A percentile compares a stretch with the other conserved stretches of the same genome.
phyloP scores from a whole-genome alignment of 129 eudicot genomes.

The Lonicera japonica region DNA sequence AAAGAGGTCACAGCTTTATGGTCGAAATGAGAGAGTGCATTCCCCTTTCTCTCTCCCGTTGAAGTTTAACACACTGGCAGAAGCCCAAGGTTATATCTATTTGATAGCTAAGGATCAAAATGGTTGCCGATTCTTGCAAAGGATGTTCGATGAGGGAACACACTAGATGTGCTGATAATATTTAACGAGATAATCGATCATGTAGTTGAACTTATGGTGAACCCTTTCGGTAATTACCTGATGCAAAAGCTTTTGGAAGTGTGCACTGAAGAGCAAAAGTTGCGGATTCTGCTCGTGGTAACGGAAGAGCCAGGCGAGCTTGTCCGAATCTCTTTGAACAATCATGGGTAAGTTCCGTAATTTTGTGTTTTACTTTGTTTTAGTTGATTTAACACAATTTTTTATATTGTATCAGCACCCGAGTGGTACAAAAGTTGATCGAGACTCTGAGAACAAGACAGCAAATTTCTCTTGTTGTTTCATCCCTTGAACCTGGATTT shows the following conservation, averaged over 20 bases:
- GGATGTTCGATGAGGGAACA: slow-evolving; percentile 63
- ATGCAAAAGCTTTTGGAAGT: slow-evolving; percentile 76
- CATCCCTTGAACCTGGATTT: slow-evolving; percentile 39
- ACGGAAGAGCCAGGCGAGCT: slow-evolving; percentile 31
- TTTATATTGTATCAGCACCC: slow-evolving; percentile 26
- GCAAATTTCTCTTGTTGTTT: slow-evolving; percentile 29
- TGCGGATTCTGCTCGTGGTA: slow-evolving; percentile 26
- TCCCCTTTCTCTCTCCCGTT: slow-evolving; percentile 25
- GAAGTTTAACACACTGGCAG: slow-evolving; percentile 28
- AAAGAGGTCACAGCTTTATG: slow-evolving; percentile 26
- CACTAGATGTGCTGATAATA: slow-evolving; percentile 49
- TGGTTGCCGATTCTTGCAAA: slow-evolving; percentile 69
- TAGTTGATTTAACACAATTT: not conserved
- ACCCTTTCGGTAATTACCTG: slow-evolving; percentile 81
- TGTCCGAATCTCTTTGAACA: slow-evolving; percentile 30
- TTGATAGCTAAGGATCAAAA: slow-evolving; percentile 76
- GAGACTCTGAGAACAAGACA: slow-evolving; percentile 35
- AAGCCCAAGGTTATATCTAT: slow-evolving; percentile 37
- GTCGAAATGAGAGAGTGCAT: slow-evolving; percentile 15
- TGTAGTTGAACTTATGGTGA: slow-evolving; percentile 67
- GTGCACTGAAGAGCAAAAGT: slow-evolving; percentile 54
- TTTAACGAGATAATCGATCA: slow-evolving; percentile 61
- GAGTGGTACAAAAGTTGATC: slow-evolving; percentile 47
- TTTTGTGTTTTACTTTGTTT: not conserved
- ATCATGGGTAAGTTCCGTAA: slow-evolving; percentile 43